These are phyloP conservation scores for Fusarium sp. DNA, from an alignment of 2,329 filamentous ascomycete species.

Conservation along the genomic window DNA sequence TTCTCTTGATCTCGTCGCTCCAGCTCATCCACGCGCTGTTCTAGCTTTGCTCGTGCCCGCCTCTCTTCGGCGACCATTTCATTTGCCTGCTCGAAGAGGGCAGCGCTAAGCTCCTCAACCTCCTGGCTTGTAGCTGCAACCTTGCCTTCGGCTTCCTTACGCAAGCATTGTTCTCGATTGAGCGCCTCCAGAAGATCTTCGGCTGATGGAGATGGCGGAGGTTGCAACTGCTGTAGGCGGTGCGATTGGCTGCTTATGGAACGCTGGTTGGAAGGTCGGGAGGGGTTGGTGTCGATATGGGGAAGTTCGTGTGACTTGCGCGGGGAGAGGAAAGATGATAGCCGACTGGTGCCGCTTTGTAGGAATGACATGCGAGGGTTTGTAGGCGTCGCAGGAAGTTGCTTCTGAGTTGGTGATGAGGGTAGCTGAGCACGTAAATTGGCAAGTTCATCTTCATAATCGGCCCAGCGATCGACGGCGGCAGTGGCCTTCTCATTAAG, in stretches of 20 bases:
- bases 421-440: slow-evolving; percentile 60
- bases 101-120: slow-evolving; percentile 80
- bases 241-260: slow-evolving; percentile 32
- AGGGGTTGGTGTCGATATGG: slow-evolving; percentile 30
- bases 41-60: slow-evolving; percentile 74
- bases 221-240: slow-evolving; percentile 13
- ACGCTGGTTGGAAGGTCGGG: slow-evolving; percentile 21
- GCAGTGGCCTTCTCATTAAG: slow-evolving; percentile 77
- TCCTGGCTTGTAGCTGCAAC: slow-evolving; percentile 73
- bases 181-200: slow-evolving; percentile 71
- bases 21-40: slow-evolving; percentile 74
- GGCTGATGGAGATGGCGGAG: slow-evolving; percentile 42
- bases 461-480: slow-evolving; percentile 72
- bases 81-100: slow-evolving; percentile 84
- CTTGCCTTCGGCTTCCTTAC: slow-evolving; percentile 74
- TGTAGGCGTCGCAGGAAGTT: slow-evolving; percentile 40
- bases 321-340: slow-evolving; percentile 57
- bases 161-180: slow-evolving; percentile 71
- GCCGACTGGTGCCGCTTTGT: slow-evolving; percentile 54
- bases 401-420: slow-evolving; percentile 29
- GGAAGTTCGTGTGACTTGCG: slow-evolving; percentile 56
- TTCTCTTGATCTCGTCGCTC: slow-evolving; percentile 78
- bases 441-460: slow-evolving; percentile 82
- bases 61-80: slow-evolving; percentile 86
- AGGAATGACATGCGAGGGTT: slow-evolving; percentile 57